Conservation (phyloP, 345 rosid species). For the Gossypioides kirkii region DNA sequence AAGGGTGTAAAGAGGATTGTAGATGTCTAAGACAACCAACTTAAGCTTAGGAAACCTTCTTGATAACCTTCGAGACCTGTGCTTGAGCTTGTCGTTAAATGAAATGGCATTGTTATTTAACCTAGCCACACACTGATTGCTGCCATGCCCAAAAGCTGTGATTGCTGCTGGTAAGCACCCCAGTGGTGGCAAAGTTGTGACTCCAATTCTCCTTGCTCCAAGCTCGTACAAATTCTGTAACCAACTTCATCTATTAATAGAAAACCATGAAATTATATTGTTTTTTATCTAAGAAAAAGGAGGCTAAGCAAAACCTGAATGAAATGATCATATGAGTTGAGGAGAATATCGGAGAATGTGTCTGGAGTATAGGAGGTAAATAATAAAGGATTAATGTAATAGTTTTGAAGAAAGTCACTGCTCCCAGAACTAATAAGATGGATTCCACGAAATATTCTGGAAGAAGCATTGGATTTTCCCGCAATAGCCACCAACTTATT, state of each 20-base stretch:
- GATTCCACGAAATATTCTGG: slow-evolving; percentile 56
- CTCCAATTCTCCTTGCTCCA: slow-evolving; percentile 87
- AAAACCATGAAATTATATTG: too few species aligned
- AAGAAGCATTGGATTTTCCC: slow-evolving; percentile 48
- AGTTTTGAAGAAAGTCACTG: slow-evolving; percentile 85
- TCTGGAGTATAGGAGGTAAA: slow-evolving; percentile 60
- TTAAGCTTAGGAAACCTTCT: slow-evolving; percentile 52
- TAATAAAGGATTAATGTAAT: slow-evolving; percentile 71
- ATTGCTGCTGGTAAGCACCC: slow-evolving; percentile 88
- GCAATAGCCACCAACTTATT: slow-evolving; percentile 35
- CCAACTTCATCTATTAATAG: neutral
- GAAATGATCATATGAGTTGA: slow-evolving; percentile 47
- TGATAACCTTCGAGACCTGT: slow-evolving; percentile 44
- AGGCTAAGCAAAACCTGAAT: slow-evolving; percentile 46
- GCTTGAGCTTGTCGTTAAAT: slow-evolving; percentile 66
- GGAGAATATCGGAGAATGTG: slow-evolving; percentile 59
- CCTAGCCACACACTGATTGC: slow-evolving; percentile 55
- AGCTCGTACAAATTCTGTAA: slow-evolving; percentile 48
- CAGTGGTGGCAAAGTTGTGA: slow-evolving; percentile 68
- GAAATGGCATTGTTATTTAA: slow-evolving; percentile 55
- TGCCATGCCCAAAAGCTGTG: slow-evolving; percentile 53
- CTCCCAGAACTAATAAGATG: slow-evolving; percentile 66
- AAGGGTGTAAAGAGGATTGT: slow-evolving; percentile 60
- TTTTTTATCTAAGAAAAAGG: too few species aligned
- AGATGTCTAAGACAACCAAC: slow-evolving; percentile 69